These are phyloP conservation scores for Strobilomyces confusus DNA, from an alignment of 768 basidiomycete genomes.

Conservation along the genomic window DNA sequence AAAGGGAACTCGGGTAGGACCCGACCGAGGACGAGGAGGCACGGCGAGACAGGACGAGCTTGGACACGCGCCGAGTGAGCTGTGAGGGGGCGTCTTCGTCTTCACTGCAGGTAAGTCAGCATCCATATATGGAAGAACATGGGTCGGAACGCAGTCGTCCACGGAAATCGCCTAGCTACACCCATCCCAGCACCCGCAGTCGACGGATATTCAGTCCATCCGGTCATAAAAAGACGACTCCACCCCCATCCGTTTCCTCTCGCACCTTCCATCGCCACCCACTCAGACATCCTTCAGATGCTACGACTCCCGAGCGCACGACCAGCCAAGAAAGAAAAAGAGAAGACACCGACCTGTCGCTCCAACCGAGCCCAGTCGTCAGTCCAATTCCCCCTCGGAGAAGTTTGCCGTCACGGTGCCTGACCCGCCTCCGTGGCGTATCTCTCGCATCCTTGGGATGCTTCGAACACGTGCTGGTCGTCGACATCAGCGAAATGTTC, in stretches of 20 bases:
- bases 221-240: conserved; percentile 10
- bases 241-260: not conserved
- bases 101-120: conserved; percentile 41
- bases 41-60: conserved; percentile 47
- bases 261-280: not conserved
- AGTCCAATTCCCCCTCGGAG: conserved; percentile 62
- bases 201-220: conserved; percentile 8
- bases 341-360: conserved; percentile 51
- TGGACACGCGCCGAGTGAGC: conserved; percentile 59
- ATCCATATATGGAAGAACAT: not conserved
- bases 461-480: conserved; percentile 23
- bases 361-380: conserved; percentile 73
- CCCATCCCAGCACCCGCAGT: not conserved
- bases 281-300: conserved; percentile 1
- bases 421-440: conserved; percentile 49
- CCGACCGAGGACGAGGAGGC: conserved; percentile 43
- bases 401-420: conserved; percentile 59
- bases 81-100: conserved; percentile 71
- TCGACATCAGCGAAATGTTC: conserved; percentile 23
- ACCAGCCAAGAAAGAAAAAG: not conserved
- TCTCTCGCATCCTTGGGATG: conserved; percentile 52
- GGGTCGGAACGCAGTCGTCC: conserved; percentile 2
- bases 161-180: conserved; percentile 2
- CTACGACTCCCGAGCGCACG: not conserved
- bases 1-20: conserved; percentile 14